A percentile compares a stretch with the other conserved stretches of the same genome.
Conservation (phyloP, 495 filamentous ascomycete genomes). For the Hypoxylon rickii region DNA sequence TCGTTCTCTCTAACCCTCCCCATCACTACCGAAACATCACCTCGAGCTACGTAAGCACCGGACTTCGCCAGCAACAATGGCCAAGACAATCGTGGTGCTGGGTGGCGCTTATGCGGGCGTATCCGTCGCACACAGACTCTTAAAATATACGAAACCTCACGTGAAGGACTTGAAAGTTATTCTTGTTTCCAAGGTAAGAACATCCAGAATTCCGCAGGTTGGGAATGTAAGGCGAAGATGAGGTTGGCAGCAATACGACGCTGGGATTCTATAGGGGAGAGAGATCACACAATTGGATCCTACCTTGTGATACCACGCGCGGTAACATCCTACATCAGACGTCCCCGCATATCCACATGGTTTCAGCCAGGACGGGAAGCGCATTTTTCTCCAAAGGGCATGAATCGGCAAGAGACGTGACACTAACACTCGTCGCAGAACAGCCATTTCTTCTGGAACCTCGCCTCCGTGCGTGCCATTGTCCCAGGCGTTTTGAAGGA, state of each 20-base stretch:
- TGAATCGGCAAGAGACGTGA: conserved; percentile 2
- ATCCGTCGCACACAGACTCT: conserved; percentile 55
- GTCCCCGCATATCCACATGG: conserved; percentile 8
- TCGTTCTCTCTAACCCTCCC: neutral
- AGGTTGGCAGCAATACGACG: neutral
- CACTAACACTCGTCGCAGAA: conserved; percentile 44
- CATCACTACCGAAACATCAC: neutral
- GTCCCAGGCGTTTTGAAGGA: conserved; percentile 53
- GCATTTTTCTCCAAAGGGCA: neutral
- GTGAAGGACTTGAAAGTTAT: conserved; percentile 50
- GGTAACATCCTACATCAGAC: conserved; percentile 1
- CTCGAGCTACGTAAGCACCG: too few relatives aligned
- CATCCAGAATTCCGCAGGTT: neutral
- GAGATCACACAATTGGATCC: conserved; percentile 11
- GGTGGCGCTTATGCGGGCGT: conserved; percentile 60
- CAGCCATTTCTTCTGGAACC: conserved; percentile 61
- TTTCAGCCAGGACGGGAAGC: conserved; percentile 27
- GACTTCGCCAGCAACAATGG: conserved; percentile 37
- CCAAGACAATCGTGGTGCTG: conserved; percentile 56
- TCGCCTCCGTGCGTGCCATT: conserved; percentile 60
- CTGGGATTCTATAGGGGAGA: neutral
- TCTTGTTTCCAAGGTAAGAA: conserved; percentile 50
- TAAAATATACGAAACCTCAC: conserved; percentile 46
- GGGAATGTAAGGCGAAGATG: neutral
- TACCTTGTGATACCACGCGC: neutral